These are phyloP conservation scores for Aegilops speltoides DNA, from an alignment of 176 grass and related monocot genomes.

Conservation along the genomic window DNA sequence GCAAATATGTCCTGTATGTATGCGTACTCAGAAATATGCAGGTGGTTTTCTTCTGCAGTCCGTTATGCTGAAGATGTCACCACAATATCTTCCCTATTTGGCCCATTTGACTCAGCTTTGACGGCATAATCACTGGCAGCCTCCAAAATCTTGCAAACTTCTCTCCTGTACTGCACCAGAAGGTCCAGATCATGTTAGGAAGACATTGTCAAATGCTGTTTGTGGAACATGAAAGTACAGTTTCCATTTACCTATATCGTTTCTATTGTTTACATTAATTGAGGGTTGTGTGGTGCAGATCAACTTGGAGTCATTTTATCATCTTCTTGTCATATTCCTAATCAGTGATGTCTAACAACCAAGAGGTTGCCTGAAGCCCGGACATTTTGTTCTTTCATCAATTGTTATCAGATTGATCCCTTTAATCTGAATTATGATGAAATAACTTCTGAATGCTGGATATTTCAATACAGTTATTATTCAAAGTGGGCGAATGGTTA, in stretches of 20 bases:
- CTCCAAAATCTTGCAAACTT: slow-evolving; percentile 76
- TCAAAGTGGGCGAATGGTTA: slow-evolving; percentile 1
- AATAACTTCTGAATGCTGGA: slow-evolving; percentile 23
- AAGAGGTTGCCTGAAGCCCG: background rate
- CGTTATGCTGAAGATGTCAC: slow-evolving; percentile 37
- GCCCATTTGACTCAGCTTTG: slow-evolving; percentile 34
- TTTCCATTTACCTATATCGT: background rate
- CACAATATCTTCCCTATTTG: slow-evolving; percentile 36
- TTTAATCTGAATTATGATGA: slow-evolving; percentile 17
- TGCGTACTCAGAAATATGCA: background rate
- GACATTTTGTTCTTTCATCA: slow-evolving; percentile 6
- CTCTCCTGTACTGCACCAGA: slow-evolving; percentile 77
- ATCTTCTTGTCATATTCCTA: slow-evolving; percentile 15
- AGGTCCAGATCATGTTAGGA: slow-evolving; percentile 23
- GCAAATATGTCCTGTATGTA: slow-evolving; percentile 51
- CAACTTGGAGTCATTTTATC: slow-evolving; percentile 3
- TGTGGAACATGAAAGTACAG: slow-evolving; percentile 18
- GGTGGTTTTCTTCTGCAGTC: slow-evolving; percentile 17
- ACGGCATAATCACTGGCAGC: slow-evolving; percentile 59
- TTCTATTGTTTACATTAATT: slow-evolving; percentile 17
- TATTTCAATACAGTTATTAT: slow-evolving; percentile 10
- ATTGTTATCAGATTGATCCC: background rate
- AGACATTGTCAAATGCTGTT: slow-evolving; percentile 30
- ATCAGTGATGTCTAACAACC: background rate
- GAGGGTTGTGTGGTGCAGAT: slow-evolving; percentile 19